Conservation (phyloP, 2,329 filamentous ascomycete genomes). For the Fusarium beomiforme region DNA sequence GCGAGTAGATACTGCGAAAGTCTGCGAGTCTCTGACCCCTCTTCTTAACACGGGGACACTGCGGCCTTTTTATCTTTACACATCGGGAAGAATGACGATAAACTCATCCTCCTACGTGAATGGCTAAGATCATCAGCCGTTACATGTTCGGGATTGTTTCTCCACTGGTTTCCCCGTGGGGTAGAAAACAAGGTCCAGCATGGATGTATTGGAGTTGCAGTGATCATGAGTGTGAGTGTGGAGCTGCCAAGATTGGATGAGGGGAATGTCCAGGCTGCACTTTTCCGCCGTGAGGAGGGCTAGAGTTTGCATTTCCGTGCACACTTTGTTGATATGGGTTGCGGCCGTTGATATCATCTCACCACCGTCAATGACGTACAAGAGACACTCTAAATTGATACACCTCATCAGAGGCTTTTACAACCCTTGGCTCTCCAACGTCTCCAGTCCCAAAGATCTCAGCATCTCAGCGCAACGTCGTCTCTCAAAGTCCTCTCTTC, state of each 20-base stretch:
- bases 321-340: not conserved
- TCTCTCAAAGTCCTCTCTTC: accelerated
- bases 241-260: constrained; percentile 28
- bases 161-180: constrained; percentile 39
- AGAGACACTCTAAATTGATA: accelerated
- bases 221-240: constrained; percentile 30
- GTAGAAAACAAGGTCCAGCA: constrained; percentile 17
- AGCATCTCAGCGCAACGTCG: no score
- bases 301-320: not conserved
- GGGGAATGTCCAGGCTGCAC: not conserved
- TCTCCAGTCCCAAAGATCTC: no score
- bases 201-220: not conserved
- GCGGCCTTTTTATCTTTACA: constrained; percentile 14
- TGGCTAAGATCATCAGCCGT: constrained; percentile 10
- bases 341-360: not conserved
- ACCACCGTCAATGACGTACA: not conserved
- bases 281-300: not conserved
- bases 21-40: not conserved
- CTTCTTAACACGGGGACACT: not conserved
- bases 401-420: accelerated
- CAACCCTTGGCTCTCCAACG: no score
- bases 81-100: not conserved
- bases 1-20: constrained; percentile 1
- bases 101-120: not conserved
- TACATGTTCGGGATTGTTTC: not conserved